Percentiles rank a stretch among this genome's conserved stretches.
phyloP scores from a whole-genome alignment of 2,329 filamentous ascomycete genomes.

The Aspergillus fumigatiaffinis region DNA sequence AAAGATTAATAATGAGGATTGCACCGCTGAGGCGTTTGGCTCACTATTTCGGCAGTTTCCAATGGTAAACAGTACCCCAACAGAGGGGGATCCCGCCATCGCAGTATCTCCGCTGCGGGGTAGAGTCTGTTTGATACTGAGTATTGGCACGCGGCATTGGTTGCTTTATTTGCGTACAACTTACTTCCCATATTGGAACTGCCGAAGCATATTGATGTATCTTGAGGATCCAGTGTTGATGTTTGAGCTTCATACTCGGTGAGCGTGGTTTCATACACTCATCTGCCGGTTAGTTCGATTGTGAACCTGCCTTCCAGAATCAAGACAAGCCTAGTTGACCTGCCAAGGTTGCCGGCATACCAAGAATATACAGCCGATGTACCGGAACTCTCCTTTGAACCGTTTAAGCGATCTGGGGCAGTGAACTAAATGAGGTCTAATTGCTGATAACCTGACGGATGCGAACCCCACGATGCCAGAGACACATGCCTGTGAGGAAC shows the following conservation, averaged over 20 bases:
- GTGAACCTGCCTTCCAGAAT: not conserved
- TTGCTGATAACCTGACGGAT: not conserved
- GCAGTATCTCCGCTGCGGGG: constrained; percentile 14
- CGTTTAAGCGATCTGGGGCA: not conserved
- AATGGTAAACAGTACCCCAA: not conserved
- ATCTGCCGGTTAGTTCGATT: not conserved
- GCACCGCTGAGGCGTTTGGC: not conserved
- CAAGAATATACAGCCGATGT: not conserved
- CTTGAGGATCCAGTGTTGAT: not conserved
- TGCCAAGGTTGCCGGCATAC: not conserved
- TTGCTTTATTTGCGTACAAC: not conserved
- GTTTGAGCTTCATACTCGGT: not conserved
- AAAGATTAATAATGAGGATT: not conserved
- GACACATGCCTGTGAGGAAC: not conserved
- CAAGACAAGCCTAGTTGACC: not conserved
- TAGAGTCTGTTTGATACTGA: not conserved
- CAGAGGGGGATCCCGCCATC: not conserved
- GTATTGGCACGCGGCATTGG: not conserved
- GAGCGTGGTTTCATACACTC: not conserved
- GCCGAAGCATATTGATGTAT: not conserved
- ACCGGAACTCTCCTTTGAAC: not conserved
- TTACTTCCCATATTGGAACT: not conserved
- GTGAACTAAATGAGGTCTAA: not conserved
- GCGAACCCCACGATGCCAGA: too few relatives aligned
- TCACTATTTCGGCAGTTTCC: not conserved